phyloP scores from a whole-genome alignment of 2,329 filamentous ascomycete species.

The Epichloe gansuensis region DNA sequence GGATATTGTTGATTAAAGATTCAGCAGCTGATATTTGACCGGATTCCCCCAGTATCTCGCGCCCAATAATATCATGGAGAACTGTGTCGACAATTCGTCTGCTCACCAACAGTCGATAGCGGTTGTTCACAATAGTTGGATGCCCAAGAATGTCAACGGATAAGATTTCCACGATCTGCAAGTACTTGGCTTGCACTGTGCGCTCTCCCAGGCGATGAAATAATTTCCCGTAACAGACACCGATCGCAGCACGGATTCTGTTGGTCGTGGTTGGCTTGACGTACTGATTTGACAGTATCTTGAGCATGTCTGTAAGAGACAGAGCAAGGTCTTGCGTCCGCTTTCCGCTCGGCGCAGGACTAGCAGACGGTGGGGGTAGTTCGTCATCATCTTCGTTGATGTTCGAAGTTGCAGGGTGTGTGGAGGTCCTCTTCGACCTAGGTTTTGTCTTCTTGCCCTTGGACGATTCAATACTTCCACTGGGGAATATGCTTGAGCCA shows the following conservation, averaged over 20 bases:
- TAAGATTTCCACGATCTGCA: constrained; percentile 68
- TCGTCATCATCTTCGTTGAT: constrained; percentile 59
- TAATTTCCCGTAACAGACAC: constrained; percentile 75
- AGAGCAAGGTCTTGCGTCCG: constrained; percentile 64
- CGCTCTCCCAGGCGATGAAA: constrained; percentile 69
- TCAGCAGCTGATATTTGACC: constrained; percentile 76
- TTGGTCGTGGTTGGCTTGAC: constrained; percentile 67
- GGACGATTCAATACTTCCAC: constrained; percentile 32
- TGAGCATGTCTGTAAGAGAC: constrained; percentile 65
- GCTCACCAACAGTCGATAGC: constrained; percentile 76
- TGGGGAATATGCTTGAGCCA: constrained; percentile 65
- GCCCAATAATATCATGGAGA: constrained; percentile 71
- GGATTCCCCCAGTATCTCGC: constrained; percentile 74
- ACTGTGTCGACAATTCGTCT: constrained; percentile 75
- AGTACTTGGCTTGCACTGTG: constrained; percentile 72
- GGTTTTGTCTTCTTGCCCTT: constrained; percentile 62
- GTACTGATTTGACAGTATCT: constrained; percentile 70
- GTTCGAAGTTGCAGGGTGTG: constrained; percentile 41
- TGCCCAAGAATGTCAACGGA: constrained; percentile 71
- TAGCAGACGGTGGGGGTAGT: constrained; percentile 52
- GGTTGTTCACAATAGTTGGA: constrained; percentile 64
- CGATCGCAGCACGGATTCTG: constrained; percentile 68
- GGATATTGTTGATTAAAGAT: constrained; percentile 69
- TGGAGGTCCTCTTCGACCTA: constrained; percentile 46
- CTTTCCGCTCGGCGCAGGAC: constrained; percentile 55